phyloP scores from a whole-genome alignment of 2,329 filamentous ascomycete genomes.

The Fusarium agapanthi region DNA sequence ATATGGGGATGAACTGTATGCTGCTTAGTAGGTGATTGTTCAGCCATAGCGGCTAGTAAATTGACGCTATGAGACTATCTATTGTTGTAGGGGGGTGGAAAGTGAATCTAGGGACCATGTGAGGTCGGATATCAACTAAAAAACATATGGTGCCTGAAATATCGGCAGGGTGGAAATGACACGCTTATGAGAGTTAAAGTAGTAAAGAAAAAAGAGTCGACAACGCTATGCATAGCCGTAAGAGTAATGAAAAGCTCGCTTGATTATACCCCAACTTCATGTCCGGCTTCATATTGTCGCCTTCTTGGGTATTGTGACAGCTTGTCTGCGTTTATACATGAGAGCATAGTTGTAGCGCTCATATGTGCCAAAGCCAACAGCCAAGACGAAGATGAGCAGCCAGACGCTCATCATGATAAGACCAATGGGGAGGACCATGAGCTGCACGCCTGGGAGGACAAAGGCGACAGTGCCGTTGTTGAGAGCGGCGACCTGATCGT shows the following conservation, averaged over 20 bases:
- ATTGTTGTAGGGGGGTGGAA: conserved; percentile 25
- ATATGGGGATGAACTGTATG: not conserved
- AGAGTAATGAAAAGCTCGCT: conserved; percentile 23
- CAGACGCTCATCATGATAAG: conserved; percentile 72
- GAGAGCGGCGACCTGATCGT: conserved; percentile 55
- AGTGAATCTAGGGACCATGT: conserved; percentile 25
- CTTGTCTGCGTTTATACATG: conserved; percentile 60
- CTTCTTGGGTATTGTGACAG: conserved; percentile 28
- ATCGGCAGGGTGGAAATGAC: conserved; percentile 32
- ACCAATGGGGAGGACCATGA: conserved; percentile 76
- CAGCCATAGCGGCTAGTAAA: conserved; percentile 13
- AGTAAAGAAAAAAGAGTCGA: conserved; percentile 21
- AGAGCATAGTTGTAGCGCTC: conserved; percentile 73
- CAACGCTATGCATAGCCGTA: conserved; percentile 34
- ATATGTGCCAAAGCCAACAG: conserved; percentile 71
- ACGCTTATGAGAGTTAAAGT: conserved; percentile 20
- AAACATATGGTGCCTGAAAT: conserved; percentile 34
- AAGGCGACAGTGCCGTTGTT: conserved; percentile 68
- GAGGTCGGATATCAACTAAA: conserved; percentile 39
- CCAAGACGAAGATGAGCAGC: conserved; percentile 63
- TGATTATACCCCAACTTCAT: conserved; percentile 6
- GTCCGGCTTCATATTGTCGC: conserved; percentile 5
- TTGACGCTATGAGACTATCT: conserved; percentile 29
- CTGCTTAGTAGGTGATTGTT: conserved; percentile 1
- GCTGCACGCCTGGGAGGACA: conserved; percentile 72